A percentile compares a stretch with the other conserved stretches of the same genome.
Evolutionary conservation across 2,329 filamentous ascomycete species (phyloP).

Genomic region (Cladosporium sp.): DNA sequence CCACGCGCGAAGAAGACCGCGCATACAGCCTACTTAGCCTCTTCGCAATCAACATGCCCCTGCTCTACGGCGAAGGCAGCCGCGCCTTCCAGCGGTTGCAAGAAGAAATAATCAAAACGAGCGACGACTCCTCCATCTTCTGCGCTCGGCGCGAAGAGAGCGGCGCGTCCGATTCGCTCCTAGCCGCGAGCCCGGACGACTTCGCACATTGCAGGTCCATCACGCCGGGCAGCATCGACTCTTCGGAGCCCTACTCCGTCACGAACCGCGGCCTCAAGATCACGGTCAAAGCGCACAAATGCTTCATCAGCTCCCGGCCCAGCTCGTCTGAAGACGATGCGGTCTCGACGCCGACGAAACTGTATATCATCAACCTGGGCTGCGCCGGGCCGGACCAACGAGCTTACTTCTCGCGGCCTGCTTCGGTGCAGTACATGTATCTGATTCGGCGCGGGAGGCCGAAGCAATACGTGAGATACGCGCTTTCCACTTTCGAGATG

Average conservation of each 20-base stretch:
- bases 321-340: background rate
- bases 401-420: background rate
- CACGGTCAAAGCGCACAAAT: background rate
- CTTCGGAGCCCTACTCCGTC: background rate
- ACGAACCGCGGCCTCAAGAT: background rate
- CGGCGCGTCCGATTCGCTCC: background rate
- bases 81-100: slow-evolving; percentile 11
- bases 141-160: background rate
- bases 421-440: background rate
- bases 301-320: background rate
- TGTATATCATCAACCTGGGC: background rate
- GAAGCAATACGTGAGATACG: background rate
- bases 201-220: background rate
- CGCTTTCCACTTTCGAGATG: background rate
- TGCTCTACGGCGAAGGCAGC: slow-evolving; percentile 37
- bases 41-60: slow-evolving; percentile 41
- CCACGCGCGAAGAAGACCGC: slow-evolving; percentile 34
- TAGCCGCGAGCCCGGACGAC: slow-evolving; percentile 2
- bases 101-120: slow-evolving; percentile 7
- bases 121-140: slow-evolving; percentile 5
- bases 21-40: slow-evolving; percentile 44
- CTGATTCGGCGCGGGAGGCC: background rate
- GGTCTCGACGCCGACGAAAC: background rate
- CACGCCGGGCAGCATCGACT: background rate
- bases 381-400: background rate